Evolutionary conservation across 2,329 filamentous ascomycete species (phyloP), one percentile per base, ranked within the genome.

Genomic region (Aspergillus luchuensis): DNA sequence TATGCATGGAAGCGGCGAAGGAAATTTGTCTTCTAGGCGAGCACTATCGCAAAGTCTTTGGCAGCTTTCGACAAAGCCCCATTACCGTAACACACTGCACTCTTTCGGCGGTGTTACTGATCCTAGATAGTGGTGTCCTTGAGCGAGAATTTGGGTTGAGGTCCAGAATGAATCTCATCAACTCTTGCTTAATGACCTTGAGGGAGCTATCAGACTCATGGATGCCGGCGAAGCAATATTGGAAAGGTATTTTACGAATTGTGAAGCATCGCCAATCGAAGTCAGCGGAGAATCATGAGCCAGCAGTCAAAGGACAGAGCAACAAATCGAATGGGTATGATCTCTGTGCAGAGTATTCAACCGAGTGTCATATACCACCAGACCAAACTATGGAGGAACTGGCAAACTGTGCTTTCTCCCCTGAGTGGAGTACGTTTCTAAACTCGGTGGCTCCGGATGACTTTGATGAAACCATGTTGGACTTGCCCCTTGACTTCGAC

Each of bases 71-170:
- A 25, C 60, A 59, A 13, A 76, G 74, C 45, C 74, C 75, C 3
- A 68, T 78, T 1, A 71, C 74, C 1, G 70, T 74, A 0, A 77
- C 73, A 1, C 71, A 78, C 56, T 77, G 72, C 60, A 72, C 68
- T 3, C 63, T 77, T 5, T 76, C 72, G 0, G 73, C 72, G 1
- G 71, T 71, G 2, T 45, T 76, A 19, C 67, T 73, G 1, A 36
- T 63, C 8, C 50, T 63, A 7, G 5, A 33, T 6, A 21, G 19
- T 21, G 19, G 19, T 21, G 19, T 21, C 19, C 19, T 21, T 21
- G 25, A 33, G 7, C 5, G 25, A 8, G 48, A 5, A 13, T 5
- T 13, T 28, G 23, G 25, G 17, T 33, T 15, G 15, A 11, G 33
- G 13, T 11, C 25, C 17, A 28, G 23, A 2, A 30, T n/a, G 13